Base-by-base conservation (phyloP, 2,329 filamentous ascomycete species). In the Pleomassaria siparia region DNA sequence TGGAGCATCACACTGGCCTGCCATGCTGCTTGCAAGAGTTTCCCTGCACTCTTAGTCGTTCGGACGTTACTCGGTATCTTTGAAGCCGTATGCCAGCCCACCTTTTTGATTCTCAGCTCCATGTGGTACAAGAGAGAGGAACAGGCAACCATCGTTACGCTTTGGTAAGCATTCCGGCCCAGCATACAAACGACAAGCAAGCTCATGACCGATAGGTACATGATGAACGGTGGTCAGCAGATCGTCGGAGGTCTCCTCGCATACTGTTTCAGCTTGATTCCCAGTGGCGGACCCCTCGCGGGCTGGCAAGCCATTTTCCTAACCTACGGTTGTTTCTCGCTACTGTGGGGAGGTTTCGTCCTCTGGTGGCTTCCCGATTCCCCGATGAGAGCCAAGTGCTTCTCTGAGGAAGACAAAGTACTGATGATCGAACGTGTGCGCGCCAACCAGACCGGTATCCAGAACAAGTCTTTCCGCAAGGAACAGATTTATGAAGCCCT, bases 221-320 rank as follows among this genome's bases (percentile, higher is more conserved):
- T 87, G 82, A 89, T 88, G 84, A 89, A 89, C 62, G 86, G 86
- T 2, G 78, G 76, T 1, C 86, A 89, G 62, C 86, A 88, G 60
- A 85, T 89, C 42, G 83, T 88, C 7, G 86, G 86, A 25, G 86
- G 86, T 5, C 76, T 89, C 0, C 74, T 89, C 0, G 85, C 85
- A 0, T 82, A 82, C 58, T 77, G 65, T 49, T 72, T 76, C 59
- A 62, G 60, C 4, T 54, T 70, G 9, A 67, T 73, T n/a, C n/a
- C n/a, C 46, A 56, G 55, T 47, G 72, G 70, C 21, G 11, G 20
- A 9, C 40, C 76, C 0, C 73, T 87, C 47, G 78, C 77, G 59
- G 82, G 81, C 13, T 89, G 85, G 84, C 84, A 88, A 62, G 82
- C 81, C 54, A 77, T 88, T 2, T 89, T 88, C 72, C 73, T 88